These are phyloP conservation scores for Mallotus repandus DNA, from an alignment of 441 rosid genomes.

Conservation along the genomic window DNA sequence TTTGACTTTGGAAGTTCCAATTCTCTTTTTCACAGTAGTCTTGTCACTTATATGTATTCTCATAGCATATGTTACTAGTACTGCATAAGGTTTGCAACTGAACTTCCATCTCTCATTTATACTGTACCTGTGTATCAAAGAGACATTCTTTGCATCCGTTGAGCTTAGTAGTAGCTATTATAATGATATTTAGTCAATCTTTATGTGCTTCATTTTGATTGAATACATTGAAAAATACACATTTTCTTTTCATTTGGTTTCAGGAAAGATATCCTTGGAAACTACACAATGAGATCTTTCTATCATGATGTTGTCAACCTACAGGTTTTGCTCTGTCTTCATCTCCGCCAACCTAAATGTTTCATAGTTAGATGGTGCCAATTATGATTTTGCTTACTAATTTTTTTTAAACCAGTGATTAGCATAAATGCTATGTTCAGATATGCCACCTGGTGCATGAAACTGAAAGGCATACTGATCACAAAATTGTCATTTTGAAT, in stretches of 20 bases:
- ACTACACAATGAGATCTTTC: conserved; percentile 68
- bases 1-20: neutral
- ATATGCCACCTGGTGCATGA: neutral
- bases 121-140: neutral
- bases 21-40: neutral
- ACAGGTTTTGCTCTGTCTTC: conserved; percentile 53
- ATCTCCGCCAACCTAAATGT: neutral
- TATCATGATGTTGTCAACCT: conserved; percentile 66
- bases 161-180: conserved; percentile 4
- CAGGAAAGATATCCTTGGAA: conserved; percentile 79
- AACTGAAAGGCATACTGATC: neutral
- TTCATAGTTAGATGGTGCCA: conserved; percentile 17
- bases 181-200: neutral
- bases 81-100: neutral
- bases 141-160: neutral
- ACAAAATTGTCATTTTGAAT: neutral
- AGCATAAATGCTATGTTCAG: neutral
- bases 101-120: neutral
- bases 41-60: neutral
- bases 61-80: neutral
- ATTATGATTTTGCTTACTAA: neutral
- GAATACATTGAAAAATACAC: neutral
- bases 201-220: conserved; percentile 6
- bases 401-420: neutral
- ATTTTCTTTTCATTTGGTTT: conserved; percentile 26